Percentiles rank a stretch among this genome's conserved stretches.
phyloP scores from a whole-genome alignment of 176 grass and related monocot species.

The Oryza longistaminata region DNA sequence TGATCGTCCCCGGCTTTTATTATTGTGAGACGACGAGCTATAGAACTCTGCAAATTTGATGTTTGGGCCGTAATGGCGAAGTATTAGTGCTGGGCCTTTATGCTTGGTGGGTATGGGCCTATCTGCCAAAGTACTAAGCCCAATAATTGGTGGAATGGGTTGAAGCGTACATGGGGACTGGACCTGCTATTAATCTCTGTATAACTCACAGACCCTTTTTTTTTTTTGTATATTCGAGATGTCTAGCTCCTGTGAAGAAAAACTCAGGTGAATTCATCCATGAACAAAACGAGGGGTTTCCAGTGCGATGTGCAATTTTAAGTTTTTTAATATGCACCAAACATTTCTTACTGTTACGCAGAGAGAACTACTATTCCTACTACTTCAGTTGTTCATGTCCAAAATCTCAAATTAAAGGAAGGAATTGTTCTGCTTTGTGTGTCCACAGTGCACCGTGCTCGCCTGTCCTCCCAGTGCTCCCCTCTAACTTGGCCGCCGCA shows the following conservation, averaged over 20 bases:
- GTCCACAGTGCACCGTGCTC: not conserved
- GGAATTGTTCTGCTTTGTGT: not conserved
- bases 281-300: not conserved
- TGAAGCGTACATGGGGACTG: not conserved
- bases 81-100: not conserved
- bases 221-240: not conserved
- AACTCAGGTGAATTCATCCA: not conserved
- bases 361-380: not conserved
- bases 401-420: not conserved
- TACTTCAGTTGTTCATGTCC: not conserved
- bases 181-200: too few relatives aligned
- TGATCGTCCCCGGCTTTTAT: not conserved
- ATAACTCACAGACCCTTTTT: too few relatives aligned
- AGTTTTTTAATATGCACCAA: not conserved
- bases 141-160: not conserved
- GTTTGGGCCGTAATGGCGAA: not conserved
- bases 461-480: conserved; percentile 2
- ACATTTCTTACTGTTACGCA: not conserved
- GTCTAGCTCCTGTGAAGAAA: not conserved
- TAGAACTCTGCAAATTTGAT: too few relatives aligned
- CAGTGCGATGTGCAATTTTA: not conserved
- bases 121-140: too few relatives aligned
- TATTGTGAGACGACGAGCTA: too few relatives aligned
- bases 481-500: not conserved
- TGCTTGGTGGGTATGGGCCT: not conserved